Base-by-base conservation (phyloP, 2,329 filamentous ascomycete genomes). In the Emergomyces africanus region DNA sequence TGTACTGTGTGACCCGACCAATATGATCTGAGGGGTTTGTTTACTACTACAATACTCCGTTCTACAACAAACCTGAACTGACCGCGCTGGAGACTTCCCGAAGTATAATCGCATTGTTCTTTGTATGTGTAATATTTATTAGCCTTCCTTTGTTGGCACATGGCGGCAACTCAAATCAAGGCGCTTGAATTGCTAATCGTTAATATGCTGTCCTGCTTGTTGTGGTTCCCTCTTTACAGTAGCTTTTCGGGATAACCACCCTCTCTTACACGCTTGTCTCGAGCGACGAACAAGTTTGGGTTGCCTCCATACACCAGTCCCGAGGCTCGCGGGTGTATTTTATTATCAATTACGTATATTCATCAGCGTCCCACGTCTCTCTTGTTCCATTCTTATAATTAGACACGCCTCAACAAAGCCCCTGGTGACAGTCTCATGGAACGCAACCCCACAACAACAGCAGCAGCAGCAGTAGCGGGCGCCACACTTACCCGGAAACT, bases 361-460 rank as follows among this genome's bases (percentile, higher is more conserved):
- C 12, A 30, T 50, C 30, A 33, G 28, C 25, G 25, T 55, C 14
- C 42, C 39, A 30, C 35, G 5, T n/a, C 23, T 39, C 20, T 57
- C 14, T 44, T 18, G 2, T 56, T 10, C 18, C 18, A 0, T 25
- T 18, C 28, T 59, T 44, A 33, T 39, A 18, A 9, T 15, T 42
- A 23, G 12, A 28, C 37, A 55, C 8, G 28, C 14, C 23, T 44
- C 35, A n/a, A 14, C 30, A 44, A 33, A 42, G 9, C 23, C 18
- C 23, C 39, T 12, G 49, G 44, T 46, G 59, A 60, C 60, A 61
- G n/a, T 39, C 62, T 60, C 63, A 73, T 73, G 71, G 69, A 72
- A 61, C 65, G 64, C 59, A 65, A 70, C 58, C 59, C 62, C 28
- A 57, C 62, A 33, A 58, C 42, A 25, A 20, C n/a, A 44, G 18